Conservation (phyloP, 2,329 filamentous ascomycete genomes). For the Blastomyces parvus region DNA sequence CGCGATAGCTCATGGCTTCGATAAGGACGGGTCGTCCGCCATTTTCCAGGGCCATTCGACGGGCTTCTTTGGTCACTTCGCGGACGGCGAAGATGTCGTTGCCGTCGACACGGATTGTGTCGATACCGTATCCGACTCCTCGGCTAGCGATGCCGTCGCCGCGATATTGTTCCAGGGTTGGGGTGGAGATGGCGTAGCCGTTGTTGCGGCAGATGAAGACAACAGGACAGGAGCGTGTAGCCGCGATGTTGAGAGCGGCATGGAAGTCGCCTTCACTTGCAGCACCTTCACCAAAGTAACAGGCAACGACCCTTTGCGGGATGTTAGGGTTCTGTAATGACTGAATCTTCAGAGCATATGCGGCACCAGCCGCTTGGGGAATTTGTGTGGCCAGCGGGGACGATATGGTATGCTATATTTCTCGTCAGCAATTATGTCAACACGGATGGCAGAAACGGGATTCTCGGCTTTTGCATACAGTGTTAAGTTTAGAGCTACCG, state of each 20-base stretch:
- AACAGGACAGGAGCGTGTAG: slow-evolving; percentile 76
- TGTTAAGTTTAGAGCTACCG: slow-evolving; percentile 71
- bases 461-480: slow-evolving; percentile 47
- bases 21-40: slow-evolving; percentile 78
- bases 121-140: slow-evolving; percentile 85
- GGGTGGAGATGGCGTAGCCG: slow-evolving; percentile 82
- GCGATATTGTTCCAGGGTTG: slow-evolving; percentile 81
- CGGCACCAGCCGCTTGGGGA: slow-evolving; percentile 76
- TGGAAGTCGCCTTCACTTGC: slow-evolving; percentile 90
- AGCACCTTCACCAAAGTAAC: slow-evolving; percentile 85
- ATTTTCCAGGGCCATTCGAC: slow-evolving; percentile 65
- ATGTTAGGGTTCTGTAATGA: slow-evolving; percentile 59
- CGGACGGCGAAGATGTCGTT: slow-evolving; percentile 87
- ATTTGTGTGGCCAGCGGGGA: slow-evolving; percentile 82
- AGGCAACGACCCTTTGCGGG: slow-evolving; percentile 61
- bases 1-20: slow-evolving; percentile 97
- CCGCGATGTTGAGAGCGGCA: slow-evolving; percentile 80
- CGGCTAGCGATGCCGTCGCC: slow-evolving; percentile 84
- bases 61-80: slow-evolving; percentile 67
- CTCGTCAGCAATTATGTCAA: neutral
- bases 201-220: slow-evolving; percentile 91
- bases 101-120: slow-evolving; percentile 85
- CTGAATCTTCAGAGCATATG: slow-evolving; percentile 79
- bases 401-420: slow-evolving; percentile 68
- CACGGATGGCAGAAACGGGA: neutral